Evolutionary conservation across 345 rosid species (phyloP), one percentile per base, ranked within the genome.

Genomic region (Lepidium africanum): DNA sequence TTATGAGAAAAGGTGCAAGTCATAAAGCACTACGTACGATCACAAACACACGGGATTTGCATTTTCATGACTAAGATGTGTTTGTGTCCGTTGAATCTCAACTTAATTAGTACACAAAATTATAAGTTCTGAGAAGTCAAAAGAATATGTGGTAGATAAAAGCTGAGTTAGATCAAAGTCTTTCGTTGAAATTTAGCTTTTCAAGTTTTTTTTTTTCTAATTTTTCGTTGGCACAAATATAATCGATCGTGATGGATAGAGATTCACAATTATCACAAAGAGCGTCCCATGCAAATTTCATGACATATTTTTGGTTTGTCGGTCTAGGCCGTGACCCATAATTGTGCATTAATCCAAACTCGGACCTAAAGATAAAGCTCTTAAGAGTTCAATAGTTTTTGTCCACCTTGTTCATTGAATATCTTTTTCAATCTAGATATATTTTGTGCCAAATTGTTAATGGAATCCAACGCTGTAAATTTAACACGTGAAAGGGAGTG

Each of bases 241-340:
- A 25, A 59, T 59, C 43, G 41, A 59, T 59, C 36, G 41, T 19
- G 59, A 48, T 37, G 38, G 47, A 47, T 65, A 69, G 56, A 69
- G 39, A n/a, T 30, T 45, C 41, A 48, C 21, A 32, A 7, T 49
- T 42, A 45, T 32, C 46, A 41, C 21, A 37, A 25, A 45, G 46
- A 43, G 35, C 37, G 32, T 5, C 49, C 33, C 73, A 12, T 48
- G 50, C 27, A 69, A 59, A 1, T 27, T 27, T 50, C 67, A 69
- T 49, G 74, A 57, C 39, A 45, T 3, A 17, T 7, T 39, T 39
- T 19, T 14, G 13, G n/a, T 17, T 14, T 47, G 65, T 58, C 65
- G 50, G 56, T 58, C 41, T 56, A 19, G 32, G n/a, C 65, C 66
- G 59, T 59, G 59, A 70, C 45, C 43, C 59, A 51, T 60, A 39